Evolutionary conservation across 495 filamentous ascomycete genomes (phyloP), one percentile per base, ranked within the genome.

Genomic region (Hypoxylon lenormandii): DNA sequence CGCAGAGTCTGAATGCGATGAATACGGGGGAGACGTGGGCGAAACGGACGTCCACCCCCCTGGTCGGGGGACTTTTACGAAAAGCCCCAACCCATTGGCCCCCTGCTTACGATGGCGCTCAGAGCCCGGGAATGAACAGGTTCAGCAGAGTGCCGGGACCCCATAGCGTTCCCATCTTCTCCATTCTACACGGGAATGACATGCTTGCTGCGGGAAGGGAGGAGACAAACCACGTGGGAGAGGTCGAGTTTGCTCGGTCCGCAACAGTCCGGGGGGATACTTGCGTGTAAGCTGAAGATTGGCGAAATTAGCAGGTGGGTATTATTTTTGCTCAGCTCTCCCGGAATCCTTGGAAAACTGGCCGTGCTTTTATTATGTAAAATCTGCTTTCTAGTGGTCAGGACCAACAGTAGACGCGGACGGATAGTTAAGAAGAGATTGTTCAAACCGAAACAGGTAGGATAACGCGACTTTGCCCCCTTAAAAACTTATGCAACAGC

Each of bases 181-280:
- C 55, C 26, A 28, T 28, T 50, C 26, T 60, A 47, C 26, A 26
- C 28, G 64, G 55, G 42, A 60, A 49, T 60, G 64, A 18, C 56
- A 60, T 60, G 49, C 40, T 15, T 66, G 55, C 42, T 6, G 49
- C 49, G 57, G 64, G 51, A 61, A 51, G 21, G 36, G 46, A 66
- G 43, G 33, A 52, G 51, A 61, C 13, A 23, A 18, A 18, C 56
- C 64, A 67, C 64, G 64, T 67, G 64, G 64, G 57, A 67, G 12
- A 38, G 5, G 5, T 55, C 30, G 40, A 16, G 18, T 18, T 18
- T 36, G 42, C 22, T 30, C 59, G 49, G 48, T 12, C 42, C 56
- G 55, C 47, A 48, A 40, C 48, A 28, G 21, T 54, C 47, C 47
- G 52, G 26, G 33, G 11, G 12, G 12, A 2, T 15, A 5, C 15